phyloP scores from a whole-genome alignment of 345 rosid species.

The Dipteronia sinensis region DNA sequence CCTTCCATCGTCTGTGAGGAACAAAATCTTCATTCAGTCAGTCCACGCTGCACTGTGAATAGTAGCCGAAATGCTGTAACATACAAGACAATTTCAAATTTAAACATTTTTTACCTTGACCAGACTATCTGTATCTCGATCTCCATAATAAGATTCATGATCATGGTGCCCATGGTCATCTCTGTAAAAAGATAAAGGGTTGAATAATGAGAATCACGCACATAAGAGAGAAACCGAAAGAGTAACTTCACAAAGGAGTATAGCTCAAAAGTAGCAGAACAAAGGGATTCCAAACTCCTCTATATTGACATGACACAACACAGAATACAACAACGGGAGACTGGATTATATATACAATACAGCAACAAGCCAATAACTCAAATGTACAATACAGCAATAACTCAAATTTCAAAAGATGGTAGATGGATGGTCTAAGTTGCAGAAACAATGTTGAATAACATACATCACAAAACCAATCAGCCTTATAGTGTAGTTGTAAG shows the following conservation, averaged over 20 bases:
- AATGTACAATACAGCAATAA: background rate
- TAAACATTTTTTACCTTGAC: conserved; percentile 59
- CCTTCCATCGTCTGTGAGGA: conserved; percentile 67
- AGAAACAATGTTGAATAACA: background rate
- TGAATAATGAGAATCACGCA: conserved; percentile 5
- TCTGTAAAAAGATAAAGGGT: conserved; percentile 42
- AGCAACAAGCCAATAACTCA: background rate
- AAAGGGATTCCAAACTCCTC: conserved; percentile 4
- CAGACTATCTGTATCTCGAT: conserved; percentile 94
- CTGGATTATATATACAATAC: background rate
- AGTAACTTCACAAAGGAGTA: conserved; percentile 6
- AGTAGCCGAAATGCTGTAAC: background rate
- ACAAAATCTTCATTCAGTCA: conserved; percentile 19
- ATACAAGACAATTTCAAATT: conserved; percentile 8
- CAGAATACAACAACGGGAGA: background rate
- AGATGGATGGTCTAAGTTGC: background rate
- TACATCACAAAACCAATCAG: background rate
- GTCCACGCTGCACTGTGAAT: background rate
- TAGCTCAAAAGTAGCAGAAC: background rate
- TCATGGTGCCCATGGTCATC: conserved; percentile 91
- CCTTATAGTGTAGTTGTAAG: background rate
- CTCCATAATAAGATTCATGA: conserved; percentile 98
- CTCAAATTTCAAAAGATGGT: background rate
- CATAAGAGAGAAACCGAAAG: background rate
- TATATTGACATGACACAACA: background rate